A percentile compares a stretch with the other conserved stretches of the same genome.
Evolutionary conservation across 129 eudicot species (phyloP).

Genomic region (Solidago caesia): DNA sequence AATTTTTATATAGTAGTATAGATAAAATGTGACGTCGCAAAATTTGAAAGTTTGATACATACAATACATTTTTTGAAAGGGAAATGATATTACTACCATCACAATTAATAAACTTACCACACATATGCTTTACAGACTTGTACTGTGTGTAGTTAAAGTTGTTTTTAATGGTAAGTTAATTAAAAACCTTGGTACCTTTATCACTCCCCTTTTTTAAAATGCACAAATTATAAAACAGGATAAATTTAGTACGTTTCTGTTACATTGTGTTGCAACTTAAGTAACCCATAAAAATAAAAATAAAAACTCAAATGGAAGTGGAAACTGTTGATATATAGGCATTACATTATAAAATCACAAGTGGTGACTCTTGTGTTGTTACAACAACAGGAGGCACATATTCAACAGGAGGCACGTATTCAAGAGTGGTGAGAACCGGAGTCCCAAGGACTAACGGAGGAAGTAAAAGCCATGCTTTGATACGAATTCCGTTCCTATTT

Average conservation of each 20-base stretch:
- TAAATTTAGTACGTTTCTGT: neutral
- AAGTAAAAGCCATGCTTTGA: slow-evolving; percentile 45
- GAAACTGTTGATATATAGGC: neutral
- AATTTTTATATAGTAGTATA: too few species aligned
- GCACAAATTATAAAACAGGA: too few species aligned
- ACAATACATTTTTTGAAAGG: too few species aligned
- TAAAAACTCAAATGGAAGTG: slow-evolving; percentile 1
- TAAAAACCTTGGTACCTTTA: too few species aligned
- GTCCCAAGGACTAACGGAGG: slow-evolving; percentile 60
- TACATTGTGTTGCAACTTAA: neutral
- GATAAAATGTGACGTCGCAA: too few species aligned
- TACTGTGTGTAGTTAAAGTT: too few species aligned
- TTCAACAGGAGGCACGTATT: slow-evolving; percentile 40
- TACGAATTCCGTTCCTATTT: slow-evolving; percentile 67
- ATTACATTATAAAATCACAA: neutral
- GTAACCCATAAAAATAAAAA: neutral
- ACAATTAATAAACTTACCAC: too few species aligned
- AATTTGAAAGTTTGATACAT: too few species aligned
- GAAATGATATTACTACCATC: too few species aligned
- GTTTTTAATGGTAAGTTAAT: too few species aligned
- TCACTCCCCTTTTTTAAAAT: too few species aligned
- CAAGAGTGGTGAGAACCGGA: slow-evolving; percentile 71
- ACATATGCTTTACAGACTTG: too few species aligned
- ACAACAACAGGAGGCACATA: slow-evolving; percentile 42
- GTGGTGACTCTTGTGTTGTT: slow-evolving; percentile 11